Base-by-base conservation (phyloP, 2,329 filamentous ascomycete genomes). In the Calonectria honghensis region DNA sequence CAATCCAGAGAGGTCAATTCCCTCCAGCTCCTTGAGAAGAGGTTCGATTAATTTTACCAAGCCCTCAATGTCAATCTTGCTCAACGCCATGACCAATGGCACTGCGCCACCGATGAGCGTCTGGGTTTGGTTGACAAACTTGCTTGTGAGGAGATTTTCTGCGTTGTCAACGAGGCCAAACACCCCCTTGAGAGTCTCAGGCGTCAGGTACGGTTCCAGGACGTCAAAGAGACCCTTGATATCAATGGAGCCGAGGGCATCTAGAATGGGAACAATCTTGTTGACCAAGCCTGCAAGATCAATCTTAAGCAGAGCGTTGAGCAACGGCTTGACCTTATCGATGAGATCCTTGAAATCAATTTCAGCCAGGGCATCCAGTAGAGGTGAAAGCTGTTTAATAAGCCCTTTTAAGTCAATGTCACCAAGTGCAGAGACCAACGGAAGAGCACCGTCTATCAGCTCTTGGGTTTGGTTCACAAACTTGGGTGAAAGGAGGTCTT, bases 81-180 rank as follows among this genome's bases (percentile, higher is more conserved):
- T 79, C 1, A 88, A 79, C 0, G 82, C 80, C 3, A 77, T 78
- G 35, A 87, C 76, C 11, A 88, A 79, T 0, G 85, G 85, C 13
- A 83, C 83, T 0, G 85, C 85, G 2, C 83, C 85, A 9, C 79
- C 80, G 24, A 86, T 82, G 27, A 86, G 82, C 0, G 82, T 84
- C 11, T 86, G 84, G 0, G 85, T 87, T 59, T 86, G 81, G 65
- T 86, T 86, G 77, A 87, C 86, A 61, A 87, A 87, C 16, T 82
- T 81, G 59, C 72, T 70, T 0, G 82, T 86, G 32, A 87, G 81
- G 1, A 87, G 79, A n/a, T 82, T 78, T 70, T 86, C 85, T 0
- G 85, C 85, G 52, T 86, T 87, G 27, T 75, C 80, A 1, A 85
- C 78, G 0, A 85, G 79, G 4, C 84, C 84, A 2, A 85, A 74